Conservation (phyloP, 2,329 filamentous ascomycete species). For the Penicillium glabrum region DNA sequence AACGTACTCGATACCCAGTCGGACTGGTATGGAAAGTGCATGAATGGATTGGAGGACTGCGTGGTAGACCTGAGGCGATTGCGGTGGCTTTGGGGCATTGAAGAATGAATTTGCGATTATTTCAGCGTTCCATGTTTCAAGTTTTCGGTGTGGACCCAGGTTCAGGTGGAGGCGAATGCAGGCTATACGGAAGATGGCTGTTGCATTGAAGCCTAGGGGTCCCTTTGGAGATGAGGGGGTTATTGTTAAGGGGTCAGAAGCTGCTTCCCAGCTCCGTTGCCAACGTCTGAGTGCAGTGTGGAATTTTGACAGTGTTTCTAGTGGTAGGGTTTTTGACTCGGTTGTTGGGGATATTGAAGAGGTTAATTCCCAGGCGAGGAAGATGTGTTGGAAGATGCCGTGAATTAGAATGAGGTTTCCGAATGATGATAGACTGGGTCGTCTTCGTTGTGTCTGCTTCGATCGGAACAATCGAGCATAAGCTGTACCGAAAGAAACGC, state of each 20-base stretch:
- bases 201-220: background rate
- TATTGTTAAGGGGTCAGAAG: background rate
- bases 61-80: background rate
- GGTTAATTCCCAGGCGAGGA: conserved; percentile 55
- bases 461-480: background rate
- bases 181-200: background rate
- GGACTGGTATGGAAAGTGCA: conserved; percentile 22
- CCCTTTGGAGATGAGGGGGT: background rate
- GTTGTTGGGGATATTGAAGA: background rate
- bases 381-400: conserved; percentile 68
- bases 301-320: background rate
- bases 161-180: background rate
- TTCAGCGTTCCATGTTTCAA: background rate
- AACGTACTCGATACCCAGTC: conserved; percentile 17
- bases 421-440: conserved; percentile 43
- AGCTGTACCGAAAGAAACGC: background rate
- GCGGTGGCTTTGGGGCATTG: background rate
- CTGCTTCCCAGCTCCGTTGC: background rate
- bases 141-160: background rate
- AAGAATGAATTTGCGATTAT: background rate
- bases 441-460: background rate
- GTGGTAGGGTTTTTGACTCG: background rate
- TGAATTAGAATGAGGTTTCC: conserved; percentile 70
- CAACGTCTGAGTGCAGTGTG: background rate
- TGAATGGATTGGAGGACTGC: conserved; percentile 5